Conservation (phyloP, 208 protist genomes). For the Wallacemonas collosoma region DNA sequence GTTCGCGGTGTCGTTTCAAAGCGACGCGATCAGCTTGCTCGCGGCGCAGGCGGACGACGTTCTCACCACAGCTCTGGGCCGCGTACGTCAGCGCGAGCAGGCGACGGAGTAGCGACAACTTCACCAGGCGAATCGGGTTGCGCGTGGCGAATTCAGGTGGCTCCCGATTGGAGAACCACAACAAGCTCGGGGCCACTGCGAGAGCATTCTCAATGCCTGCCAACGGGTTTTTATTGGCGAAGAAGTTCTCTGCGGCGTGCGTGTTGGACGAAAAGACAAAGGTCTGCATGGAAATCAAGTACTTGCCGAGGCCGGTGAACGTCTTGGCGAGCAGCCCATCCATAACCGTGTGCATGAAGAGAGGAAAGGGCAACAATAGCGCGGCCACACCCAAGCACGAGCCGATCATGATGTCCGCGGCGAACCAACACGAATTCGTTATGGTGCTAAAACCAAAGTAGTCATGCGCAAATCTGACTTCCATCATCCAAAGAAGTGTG, state of each 20-base stretch:
- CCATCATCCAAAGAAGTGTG: conserved; percentile 33
- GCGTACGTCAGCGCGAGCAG: conserved; percentile 46
- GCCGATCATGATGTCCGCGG: conserved; percentile 28
- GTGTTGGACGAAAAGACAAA: conserved; percentile 30
- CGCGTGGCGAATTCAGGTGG: conserved; percentile 36
- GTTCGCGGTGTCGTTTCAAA: conserved; percentile 23
- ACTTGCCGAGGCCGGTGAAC: conserved; percentile 23
- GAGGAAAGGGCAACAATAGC: conserved; percentile 26
- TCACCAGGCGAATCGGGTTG: conserved; percentile 45
- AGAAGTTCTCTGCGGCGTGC: conserved; percentile 41
- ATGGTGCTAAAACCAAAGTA: conserved; percentile 4
- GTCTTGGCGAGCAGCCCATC: conserved; percentile 23
- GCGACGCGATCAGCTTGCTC: conserved; percentile 31
- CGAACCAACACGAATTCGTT: conserved; percentile 20
- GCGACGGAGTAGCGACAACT: conserved; percentile 43
- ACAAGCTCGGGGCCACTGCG: conserved; percentile 30
- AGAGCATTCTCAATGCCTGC: conserved; percentile 34
- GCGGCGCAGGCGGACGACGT: conserved; percentile 23
- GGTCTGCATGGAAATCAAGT: conserved; percentile 36
- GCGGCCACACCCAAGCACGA: conserved; percentile 28
- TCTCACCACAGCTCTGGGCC: conserved; percentile 33
- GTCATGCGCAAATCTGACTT: conserved; percentile 13
- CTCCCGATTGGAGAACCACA: conserved; percentile 54
- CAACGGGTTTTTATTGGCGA: conserved; percentile 31
- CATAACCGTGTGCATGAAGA: conserved; percentile 18